Evolutionary conservation across 345 rosid genomes (phyloP).

Genomic region (Pugionium dolabratum): DNA sequence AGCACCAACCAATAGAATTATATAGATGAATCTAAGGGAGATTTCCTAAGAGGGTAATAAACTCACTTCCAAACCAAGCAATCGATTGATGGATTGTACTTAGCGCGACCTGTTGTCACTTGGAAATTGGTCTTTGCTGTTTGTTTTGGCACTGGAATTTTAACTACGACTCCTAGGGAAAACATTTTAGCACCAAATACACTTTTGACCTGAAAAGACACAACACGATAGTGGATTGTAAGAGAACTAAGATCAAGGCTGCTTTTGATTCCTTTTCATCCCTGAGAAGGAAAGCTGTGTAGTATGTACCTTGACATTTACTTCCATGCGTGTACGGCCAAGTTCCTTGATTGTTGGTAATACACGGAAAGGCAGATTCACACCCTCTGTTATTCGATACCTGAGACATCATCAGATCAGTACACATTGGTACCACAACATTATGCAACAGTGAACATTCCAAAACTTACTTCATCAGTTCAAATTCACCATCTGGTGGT

Average conservation of each 20-base stretch:
- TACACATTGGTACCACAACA: neutral
- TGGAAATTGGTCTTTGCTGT: conserved; percentile 98
- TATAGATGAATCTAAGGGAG: neutral
- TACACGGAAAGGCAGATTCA: conserved; percentile 96
- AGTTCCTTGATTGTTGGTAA: conserved; percentile 98
- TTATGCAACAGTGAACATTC: neutral
- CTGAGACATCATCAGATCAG: conserved; percentile 41
- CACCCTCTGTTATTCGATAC: conserved; percentile 98
- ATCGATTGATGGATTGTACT: conserved; percentile 92
- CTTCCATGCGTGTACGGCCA: conserved; percentile 99
- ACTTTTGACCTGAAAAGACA: conserved; percentile 84
- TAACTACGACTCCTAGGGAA: conserved; percentile 96
- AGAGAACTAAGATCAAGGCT: conserved; percentile 19
- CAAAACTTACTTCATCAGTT: conserved; percentile 90
- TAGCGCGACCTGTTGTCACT: conserved; percentile 94
- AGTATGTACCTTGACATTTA: conserved; percentile 76
- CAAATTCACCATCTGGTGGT: conserved; percentile 99
- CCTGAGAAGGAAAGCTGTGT: conserved; percentile 25
- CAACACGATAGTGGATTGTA: conserved; percentile 30
- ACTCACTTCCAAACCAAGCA: conserved; percentile 99
- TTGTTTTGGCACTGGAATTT: conserved; percentile 98
- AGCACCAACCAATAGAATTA: conserved; percentile 1
- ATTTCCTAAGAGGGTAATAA: neutral
- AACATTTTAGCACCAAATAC: conserved; percentile 99
- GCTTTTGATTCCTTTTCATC: neutral